These are phyloP conservation scores for Sporothrix euskadiensis DNA, from an alignment of 2,329 filamentous ascomycete genomes.

Conservation along the genomic window DNA sequence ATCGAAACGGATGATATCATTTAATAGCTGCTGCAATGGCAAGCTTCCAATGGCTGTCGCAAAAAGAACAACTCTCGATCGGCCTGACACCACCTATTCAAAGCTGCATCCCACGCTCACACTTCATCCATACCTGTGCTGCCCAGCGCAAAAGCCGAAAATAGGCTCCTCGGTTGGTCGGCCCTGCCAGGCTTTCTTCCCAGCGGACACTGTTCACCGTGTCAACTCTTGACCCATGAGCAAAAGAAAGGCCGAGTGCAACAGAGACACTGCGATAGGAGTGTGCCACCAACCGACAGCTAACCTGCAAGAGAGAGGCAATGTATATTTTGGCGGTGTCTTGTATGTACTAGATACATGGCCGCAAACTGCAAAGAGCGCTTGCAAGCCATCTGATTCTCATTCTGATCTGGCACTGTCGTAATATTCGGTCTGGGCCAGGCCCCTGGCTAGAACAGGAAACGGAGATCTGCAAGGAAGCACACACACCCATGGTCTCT, in stretches of 20 bases:
- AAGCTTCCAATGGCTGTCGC: background rate
- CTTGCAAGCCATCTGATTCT: background rate
- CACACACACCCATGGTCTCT: background rate
- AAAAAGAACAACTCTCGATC: background rate
- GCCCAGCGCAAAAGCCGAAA: background rate
- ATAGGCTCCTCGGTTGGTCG: constrained; percentile 7
- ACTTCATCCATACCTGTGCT: background rate
- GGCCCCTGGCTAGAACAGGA: constrained; percentile 10
- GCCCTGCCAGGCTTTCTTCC: background rate
- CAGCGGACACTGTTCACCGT: constrained; percentile 2
- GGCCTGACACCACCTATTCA: background rate
- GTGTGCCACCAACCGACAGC: background rate
- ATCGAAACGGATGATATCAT: background rate
- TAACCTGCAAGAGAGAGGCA: background rate
- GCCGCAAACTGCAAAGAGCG: background rate
- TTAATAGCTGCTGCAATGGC: background rate
- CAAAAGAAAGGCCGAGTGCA: background rate
- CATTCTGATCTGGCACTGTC: background rate
- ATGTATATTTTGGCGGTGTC: constrained; percentile 11
- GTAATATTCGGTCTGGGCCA: background rate
- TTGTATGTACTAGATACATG: background rate
- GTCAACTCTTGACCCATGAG: background rate
- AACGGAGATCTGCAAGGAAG: constrained; percentile 22
- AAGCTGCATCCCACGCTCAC: background rate
- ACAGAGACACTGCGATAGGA: background rate